Conservation (phyloP, 768 basidiomycete genomes). For the Psilocybe subaeruginosa region DNA sequence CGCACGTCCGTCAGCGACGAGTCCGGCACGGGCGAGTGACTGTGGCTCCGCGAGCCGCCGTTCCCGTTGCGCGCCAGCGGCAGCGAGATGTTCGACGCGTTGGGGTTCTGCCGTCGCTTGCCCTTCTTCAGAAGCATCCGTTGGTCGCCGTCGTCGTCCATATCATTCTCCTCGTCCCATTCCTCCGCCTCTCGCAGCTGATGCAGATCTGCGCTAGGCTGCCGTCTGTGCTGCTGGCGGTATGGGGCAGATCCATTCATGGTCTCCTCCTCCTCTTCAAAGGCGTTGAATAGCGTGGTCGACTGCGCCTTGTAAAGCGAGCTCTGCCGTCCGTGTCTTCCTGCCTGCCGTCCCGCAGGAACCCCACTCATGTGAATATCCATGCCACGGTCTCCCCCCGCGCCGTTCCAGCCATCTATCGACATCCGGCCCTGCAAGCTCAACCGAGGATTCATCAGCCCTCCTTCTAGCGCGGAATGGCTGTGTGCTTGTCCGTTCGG, state of each 20-base stretch:
- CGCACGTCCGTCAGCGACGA: slow-evolving; percentile 42
- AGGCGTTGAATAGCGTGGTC: slow-evolving; percentile 74
- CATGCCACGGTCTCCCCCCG: slow-evolving; percentile 25
- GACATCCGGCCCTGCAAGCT: slow-evolving; percentile 83
- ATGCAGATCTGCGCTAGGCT: slow-evolving; percentile 54
- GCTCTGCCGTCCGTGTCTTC: slow-evolving; percentile 63
- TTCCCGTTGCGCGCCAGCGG: slow-evolving; percentile 23
- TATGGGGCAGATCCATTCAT: slow-evolving; percentile 3
- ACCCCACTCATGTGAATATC: slow-evolving; percentile 26
- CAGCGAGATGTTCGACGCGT: slow-evolving; percentile 16
- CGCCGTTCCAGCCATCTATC: slow-evolving; percentile 72
- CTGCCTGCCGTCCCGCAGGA: slow-evolving; percentile 17
- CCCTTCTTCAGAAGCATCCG: slow-evolving; percentile 38
- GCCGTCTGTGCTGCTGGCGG: slow-evolving; percentile 17
- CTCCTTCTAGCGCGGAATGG: slow-evolving; percentile 63
- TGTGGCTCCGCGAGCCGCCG: slow-evolving; percentile 54
- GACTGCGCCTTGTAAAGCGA: slow-evolving; percentile 70
- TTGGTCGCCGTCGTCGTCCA: slow-evolving; percentile 53
- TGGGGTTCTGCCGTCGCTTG: slow-evolving; percentile 20
- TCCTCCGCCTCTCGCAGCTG: slow-evolving; percentile 73
- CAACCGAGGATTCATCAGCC: slow-evolving; percentile 76
- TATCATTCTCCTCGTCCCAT: slow-evolving; percentile 49
- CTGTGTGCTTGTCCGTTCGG: slow-evolving; percentile 28
- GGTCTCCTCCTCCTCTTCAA: slow-evolving; percentile 49
- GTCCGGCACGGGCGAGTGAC: slow-evolving; percentile 49